Conservation (phyloP, 2,329 filamentous ascomycete species). For the Lecanicillium sp. region DNA sequence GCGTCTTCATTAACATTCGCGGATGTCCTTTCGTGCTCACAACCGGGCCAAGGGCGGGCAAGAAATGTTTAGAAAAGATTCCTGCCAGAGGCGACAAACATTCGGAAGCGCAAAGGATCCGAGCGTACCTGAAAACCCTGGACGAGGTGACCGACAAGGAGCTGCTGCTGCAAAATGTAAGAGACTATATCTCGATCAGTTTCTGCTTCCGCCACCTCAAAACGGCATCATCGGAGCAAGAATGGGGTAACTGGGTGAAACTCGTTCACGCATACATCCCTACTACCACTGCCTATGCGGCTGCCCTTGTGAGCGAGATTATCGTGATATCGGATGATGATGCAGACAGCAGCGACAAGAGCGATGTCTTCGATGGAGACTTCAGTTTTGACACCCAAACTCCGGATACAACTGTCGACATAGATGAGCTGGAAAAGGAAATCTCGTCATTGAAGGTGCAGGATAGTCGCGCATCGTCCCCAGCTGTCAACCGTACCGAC, state of each 20-base stretch:
- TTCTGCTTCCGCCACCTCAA: neutral
- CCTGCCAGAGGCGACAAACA: neutral
- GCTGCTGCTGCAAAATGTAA: neutral
- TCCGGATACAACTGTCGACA: neutral
- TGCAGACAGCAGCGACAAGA: neutral
- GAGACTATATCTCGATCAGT: neutral
- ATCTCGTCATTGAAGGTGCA: neutral
- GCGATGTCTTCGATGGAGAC: neutral
- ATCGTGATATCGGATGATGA: neutral
- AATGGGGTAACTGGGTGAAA: neutral
- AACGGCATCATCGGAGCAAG: neutral
- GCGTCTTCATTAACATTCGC: neutral
- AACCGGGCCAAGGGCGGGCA: neutral
- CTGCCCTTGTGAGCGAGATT: neutral
- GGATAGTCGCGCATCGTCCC: neutral
- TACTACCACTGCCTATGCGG: neutral
- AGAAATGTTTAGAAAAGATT: neutral
- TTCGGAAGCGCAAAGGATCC: neutral
- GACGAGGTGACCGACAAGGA: neutral
- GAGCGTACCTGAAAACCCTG: neutral
- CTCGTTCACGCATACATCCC: neutral
- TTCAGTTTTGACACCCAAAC: neutral
- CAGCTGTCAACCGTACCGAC: neutral
- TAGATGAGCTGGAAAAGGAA: neutral
- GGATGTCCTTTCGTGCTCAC: neutral